phyloP scores from a whole-genome alignment of 441 rosid genomes.

The Brassica balearica region DNA sequence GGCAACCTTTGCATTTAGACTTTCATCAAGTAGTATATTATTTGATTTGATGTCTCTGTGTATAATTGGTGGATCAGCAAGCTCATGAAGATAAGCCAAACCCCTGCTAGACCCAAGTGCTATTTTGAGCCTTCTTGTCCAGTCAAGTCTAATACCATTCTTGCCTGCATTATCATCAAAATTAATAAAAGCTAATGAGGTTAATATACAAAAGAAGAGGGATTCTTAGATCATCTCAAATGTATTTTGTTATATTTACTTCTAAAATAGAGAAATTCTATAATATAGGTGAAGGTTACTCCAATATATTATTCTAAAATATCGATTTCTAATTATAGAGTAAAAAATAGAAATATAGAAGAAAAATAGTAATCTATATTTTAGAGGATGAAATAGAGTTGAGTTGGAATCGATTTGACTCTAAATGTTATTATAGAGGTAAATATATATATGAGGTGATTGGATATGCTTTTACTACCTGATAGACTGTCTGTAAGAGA shows the following conservation, averaged over 20 bases:
- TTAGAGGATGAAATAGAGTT: too few species aligned
- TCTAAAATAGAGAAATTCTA: too few species aligned
- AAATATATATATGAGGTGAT: too few species aligned
- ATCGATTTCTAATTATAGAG: too few species aligned
- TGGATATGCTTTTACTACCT: slow-evolving; percentile 33
- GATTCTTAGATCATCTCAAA: neutral
- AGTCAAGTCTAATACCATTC: slow-evolving; percentile 69
- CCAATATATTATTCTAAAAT: too few species aligned
- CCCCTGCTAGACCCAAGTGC: slow-evolving; percentile 78
- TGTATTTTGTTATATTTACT: too few species aligned
- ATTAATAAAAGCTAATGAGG: neutral
- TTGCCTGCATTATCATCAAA: slow-evolving; percentile 54
- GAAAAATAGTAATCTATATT: too few species aligned
- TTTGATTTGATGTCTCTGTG: slow-evolving; percentile 77
- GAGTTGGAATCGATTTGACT: too few species aligned
- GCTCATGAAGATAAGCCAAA: slow-evolving; percentile 76
- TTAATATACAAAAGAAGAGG: neutral
- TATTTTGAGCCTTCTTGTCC: slow-evolving; percentile 73
- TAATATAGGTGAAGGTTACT: too few species aligned
- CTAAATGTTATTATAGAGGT: too few species aligned
- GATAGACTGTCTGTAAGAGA: slow-evolving; percentile 70
- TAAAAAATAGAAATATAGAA: too few species aligned
- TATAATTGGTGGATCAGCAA: slow-evolving; percentile 81
- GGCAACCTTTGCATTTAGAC: slow-evolving; percentile 72
- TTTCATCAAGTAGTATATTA: slow-evolving; percentile 72